Percentiles rank a stretch among this genome's conserved stretches.
phyloP scores from a whole-genome alignment of 768 basidiomycete genomes.

The Lentinula detonsa region DNA sequence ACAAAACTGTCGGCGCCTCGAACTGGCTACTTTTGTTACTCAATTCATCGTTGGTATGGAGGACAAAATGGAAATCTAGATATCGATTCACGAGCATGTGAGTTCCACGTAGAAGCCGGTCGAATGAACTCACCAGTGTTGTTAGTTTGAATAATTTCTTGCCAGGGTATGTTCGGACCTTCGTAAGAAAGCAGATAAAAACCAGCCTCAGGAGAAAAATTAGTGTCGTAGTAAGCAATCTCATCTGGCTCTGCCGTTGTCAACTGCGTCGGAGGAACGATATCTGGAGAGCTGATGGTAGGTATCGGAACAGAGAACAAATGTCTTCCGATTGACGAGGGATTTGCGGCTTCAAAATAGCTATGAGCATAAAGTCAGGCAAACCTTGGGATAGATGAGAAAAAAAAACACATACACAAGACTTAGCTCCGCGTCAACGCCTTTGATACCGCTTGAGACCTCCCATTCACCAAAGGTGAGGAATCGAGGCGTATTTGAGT shows the following conservation, averaged over 20 bases:
- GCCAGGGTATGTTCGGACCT: conserved; percentile 86
- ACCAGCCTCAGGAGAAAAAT: conserved; percentile 81
- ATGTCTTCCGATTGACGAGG: conserved; percentile 77
- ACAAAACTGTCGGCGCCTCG: conserved; percentile 62
- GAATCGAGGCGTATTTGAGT: conserved; percentile 65
- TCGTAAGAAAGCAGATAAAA: conserved; percentile 78
- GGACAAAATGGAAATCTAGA: conserved; percentile 53
- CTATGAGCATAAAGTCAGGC: conserved; percentile 31
- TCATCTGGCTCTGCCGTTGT: conserved; percentile 38
- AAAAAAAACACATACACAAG: conserved; percentile 54
- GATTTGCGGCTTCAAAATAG: conserved; percentile 85
- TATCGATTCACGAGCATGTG: neutral
- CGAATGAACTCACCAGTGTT: conserved; percentile 26
- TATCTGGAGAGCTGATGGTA: conserved; percentile 26
- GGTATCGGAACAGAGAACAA: conserved; percentile 79
- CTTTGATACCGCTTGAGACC: conserved; percentile 62
- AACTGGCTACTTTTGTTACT: conserved; percentile 60
- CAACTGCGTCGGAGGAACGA: conserved; percentile 37
- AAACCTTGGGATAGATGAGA: conserved; percentile 1
- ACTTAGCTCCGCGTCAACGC: conserved; percentile 60
- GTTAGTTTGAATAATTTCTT: conserved; percentile 61
- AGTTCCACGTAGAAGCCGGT: neutral
- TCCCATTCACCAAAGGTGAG: conserved; percentile 84
- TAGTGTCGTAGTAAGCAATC: conserved; percentile 50
- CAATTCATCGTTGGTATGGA: conserved; percentile 68